These are phyloP conservation scores for Echria macrotheca DNA, from an alignment of 495 filamentous ascomycete genomes.

Conservation along the genomic window DNA sequence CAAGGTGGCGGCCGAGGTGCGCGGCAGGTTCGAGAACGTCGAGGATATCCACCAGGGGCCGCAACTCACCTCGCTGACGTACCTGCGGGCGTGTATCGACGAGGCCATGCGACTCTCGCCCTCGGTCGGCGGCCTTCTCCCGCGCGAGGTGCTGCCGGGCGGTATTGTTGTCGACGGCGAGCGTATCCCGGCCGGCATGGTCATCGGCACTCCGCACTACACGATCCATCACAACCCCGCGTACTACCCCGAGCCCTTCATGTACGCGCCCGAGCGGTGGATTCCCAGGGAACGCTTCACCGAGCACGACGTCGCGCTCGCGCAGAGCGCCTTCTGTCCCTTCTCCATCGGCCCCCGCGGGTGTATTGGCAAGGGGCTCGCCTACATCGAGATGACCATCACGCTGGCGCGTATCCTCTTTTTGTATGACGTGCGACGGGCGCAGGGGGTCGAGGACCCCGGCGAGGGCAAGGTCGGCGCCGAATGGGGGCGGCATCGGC, in stretches of 20 bases:
- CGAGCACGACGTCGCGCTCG: slow-evolving; percentile 34
- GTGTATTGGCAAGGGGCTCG: slow-evolving; percentile 57
- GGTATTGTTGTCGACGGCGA: slow-evolving; percentile 54
- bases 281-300: slow-evolving; percentile 25
- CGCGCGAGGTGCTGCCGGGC: slow-evolving; percentile 57
- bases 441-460: slow-evolving; percentile 35
- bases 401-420: slow-evolving; percentile 44
- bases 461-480: slow-evolving; percentile 35
- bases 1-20: slow-evolving; percentile 45
- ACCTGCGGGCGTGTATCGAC: slow-evolving; percentile 60
- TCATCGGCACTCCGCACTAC: slow-evolving; percentile 52
- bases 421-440: slow-evolving; percentile 43
- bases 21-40: slow-evolving; percentile 40
- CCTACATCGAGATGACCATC: slow-evolving; percentile 49
- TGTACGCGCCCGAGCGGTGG: slow-evolving; percentile 53
- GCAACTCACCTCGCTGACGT: slow-evolving; percentile 51
- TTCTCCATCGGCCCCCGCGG: slow-evolving; percentile 52
- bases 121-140: slow-evolving; percentile 54
- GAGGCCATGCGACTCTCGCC: slow-evolving; percentile 68
- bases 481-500: slow-evolving; percentile 42
- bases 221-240: slow-evolving; percentile 50
- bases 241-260: slow-evolving; percentile 50
- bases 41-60: slow-evolving; percentile 49
- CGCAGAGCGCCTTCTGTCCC: slow-evolving; percentile 51
- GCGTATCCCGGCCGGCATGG: slow-evolving; percentile 45